A percentile compares a stretch with the other conserved stretches of the same genome.
These are phyloP conservation scores for Vitis riparia DNA, from an alignment of 164 flowering plant species.

Conservation along the genomic window DNA sequence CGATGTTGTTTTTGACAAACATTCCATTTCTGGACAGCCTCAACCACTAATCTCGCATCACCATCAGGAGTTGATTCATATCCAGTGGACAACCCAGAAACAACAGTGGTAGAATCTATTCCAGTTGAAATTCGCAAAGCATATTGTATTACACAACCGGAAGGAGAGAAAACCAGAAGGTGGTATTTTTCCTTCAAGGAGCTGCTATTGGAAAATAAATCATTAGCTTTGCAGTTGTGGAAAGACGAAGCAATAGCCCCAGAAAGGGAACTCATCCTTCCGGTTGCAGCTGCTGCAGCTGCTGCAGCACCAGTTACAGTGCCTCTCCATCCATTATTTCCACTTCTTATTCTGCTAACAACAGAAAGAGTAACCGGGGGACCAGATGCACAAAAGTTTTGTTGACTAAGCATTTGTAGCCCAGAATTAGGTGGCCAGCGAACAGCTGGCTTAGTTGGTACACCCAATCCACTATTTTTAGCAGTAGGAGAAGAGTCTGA, in stretches of 20 bases:
- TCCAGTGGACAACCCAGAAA: constrained; percentile 28
- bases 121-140: constrained; percentile 39
- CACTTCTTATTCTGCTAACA: constrained; percentile 70
- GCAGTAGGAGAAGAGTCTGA: constrained; percentile 22
- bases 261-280: constrained; percentile 45
- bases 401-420: constrained; percentile 33
- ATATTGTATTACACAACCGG: constrained; percentile 72
- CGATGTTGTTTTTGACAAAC: constrained; percentile 58
- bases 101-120: constrained; percentile 23
- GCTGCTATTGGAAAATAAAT: constrained; percentile 15
- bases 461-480: constrained; percentile 27
- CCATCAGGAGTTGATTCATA: constrained; percentile 40
- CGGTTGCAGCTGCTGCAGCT: constrained; percentile 81
- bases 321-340: constrained; percentile 71
- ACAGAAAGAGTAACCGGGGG: constrained; percentile 68
- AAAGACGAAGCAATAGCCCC: constrained; percentile 76
- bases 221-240: constrained; percentile 46
- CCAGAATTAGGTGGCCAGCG: constrained; percentile 36
- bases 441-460: constrained; percentile 22
- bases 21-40: constrained; percentile 79
- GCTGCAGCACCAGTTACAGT: constrained; percentile 74
- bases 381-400: constrained; percentile 38
- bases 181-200: constrained; percentile 41
- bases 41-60: constrained; percentile 57
- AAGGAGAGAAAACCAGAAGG: constrained; percentile 72